Evolutionary conservation across 805 yeast genomes (phyloP), one percentile per base, ranked within the genome.

Genomic region (Sugiyamaella lignohabitans): DNA sequence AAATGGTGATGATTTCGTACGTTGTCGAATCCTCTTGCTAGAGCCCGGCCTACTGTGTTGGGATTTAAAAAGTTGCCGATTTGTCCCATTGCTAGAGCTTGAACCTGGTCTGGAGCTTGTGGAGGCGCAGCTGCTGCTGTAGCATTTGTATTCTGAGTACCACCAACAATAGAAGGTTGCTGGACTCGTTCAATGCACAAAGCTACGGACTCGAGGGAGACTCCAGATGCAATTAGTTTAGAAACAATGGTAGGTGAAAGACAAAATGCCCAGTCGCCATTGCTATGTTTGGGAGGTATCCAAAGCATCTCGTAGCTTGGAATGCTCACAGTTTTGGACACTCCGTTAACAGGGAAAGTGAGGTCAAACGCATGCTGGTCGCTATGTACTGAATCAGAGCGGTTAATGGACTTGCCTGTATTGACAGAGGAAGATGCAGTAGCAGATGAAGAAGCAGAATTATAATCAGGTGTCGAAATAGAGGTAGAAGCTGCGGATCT

Each of bases 241-340:
- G 8, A 8, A 27, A 27, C 14, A 27, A 27, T 14, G 14, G 14
- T 14, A 8, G 32, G 32, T 11, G 49, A 40, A 14, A 40, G 16
- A 35, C 49, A 42, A 22, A 46, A 40, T 10, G 49, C 49, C 19
- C 32, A 32, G 19, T 39, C 39, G 27, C 38, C 39, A 6, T 3
- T 11, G 16, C 14, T 8, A 20, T 22, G 18, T 18, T 23, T n/a
- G 3, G 32, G 35, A 11, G 43, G 43, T 10, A 40, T 11, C 19
- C 20, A n/a, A 18, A 40, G 18, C 11, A 23, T 5, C 10, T 40
- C 43, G 36, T 23, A 40, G 36, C 36, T 17, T 5, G 43, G 43
- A n/a, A 40, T 40, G 32, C 11, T 27, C 8, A 27, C 14, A 14
- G 32, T 27, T 8, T 8, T 27, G 8, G 32, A 8, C 8, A 27